Evolutionary conservation across 352 stramenopile genomes (phyloP).

Genomic region (Blastocystis sp.): DNA sequence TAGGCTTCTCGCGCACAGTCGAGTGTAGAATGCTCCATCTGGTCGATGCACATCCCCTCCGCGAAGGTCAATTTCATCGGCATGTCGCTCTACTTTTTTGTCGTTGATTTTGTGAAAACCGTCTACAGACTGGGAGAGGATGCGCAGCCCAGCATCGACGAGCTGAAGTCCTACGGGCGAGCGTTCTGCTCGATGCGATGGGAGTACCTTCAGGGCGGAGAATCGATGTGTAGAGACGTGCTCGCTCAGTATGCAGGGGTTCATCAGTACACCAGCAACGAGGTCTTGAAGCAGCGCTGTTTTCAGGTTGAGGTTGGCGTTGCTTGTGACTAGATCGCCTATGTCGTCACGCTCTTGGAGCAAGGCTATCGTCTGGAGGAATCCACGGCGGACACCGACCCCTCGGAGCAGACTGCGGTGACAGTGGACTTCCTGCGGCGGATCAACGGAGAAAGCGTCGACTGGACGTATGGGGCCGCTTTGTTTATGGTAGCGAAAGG

Average conservation of each 20-base stretch:
- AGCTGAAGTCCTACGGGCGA: conserved; percentile 21
- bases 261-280: conserved; percentile 24
- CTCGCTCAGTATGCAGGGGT: neutral
- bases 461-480: conserved; percentile 50
- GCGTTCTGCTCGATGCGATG: conserved; percentile 37
- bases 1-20: neutral
- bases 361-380: conserved; percentile 16
- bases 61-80: conserved; percentile 30
- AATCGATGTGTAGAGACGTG: neutral
- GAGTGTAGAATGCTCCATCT: conserved; percentile 48
- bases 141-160: neutral
- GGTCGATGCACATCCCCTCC: conserved; percentile 20
- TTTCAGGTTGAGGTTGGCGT: conserved; percentile 16
- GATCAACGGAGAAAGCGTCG: conserved; percentile 48
- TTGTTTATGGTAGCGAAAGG: neutral
- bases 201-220: neutral
- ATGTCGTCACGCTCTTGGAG: conserved; percentile 27
- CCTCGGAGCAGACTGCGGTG: neutral
- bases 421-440: neutral
- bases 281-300: conserved; percentile 37
- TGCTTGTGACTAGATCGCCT: neutral
- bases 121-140: neutral
- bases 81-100: conserved; percentile 57
- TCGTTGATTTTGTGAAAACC: conserved; percentile 37
- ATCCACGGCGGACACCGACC: no score